A percentile compares a stretch with the other conserved stretches of the same genome.
These are phyloP conservation scores for Cercospora sp. DNA, from an alignment of 2,329 filamentous ascomycete species.

Conservation along the genomic window DNA sequence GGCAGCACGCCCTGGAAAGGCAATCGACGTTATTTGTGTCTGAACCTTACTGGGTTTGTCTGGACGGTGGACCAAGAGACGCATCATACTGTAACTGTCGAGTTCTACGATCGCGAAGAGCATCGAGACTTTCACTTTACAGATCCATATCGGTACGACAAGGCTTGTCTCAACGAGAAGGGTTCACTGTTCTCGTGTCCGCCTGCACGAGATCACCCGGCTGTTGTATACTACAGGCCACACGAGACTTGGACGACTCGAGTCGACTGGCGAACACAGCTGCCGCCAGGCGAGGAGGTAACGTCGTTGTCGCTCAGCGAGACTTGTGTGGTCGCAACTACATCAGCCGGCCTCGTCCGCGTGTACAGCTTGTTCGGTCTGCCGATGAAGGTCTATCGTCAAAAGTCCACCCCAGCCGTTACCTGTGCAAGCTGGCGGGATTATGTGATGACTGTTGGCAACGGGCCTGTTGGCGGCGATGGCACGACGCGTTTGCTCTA, in stretches of 20 bases:
- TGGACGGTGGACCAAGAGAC: constrained; percentile 97
- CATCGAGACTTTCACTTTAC: constrained; percentile 97
- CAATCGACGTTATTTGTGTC: constrained; percentile 86
- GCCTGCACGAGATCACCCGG: constrained; percentile 64
- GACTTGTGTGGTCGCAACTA: constrained; percentile 87
- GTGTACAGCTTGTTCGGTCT: constrained; percentile 92
- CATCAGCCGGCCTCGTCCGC: constrained; percentile 82
- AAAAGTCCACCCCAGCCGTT: constrained; percentile 86
- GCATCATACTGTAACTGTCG: constrained; percentile 84
- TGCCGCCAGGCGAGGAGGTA: constrained; percentile 86
- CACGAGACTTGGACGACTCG: constrained; percentile 95
- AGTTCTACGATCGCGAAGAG: constrained; percentile 93
- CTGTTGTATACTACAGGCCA: constrained; percentile 91
- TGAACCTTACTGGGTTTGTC: constrained; percentile 90
- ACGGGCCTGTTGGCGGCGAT: constrained; percentile 78
- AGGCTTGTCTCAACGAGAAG: constrained; percentile 83
- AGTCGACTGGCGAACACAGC: constrained; percentile 81
- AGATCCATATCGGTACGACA: constrained; percentile 93
- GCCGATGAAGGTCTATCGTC: constrained; percentile 83
- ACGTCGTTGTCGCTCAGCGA: constrained; percentile 88
- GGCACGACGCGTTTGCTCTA: constrained; percentile 79
- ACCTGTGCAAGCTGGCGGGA: constrained; percentile 93
- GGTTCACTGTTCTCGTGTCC: constrained; percentile 84
- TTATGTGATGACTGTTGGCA: constrained; percentile 94
- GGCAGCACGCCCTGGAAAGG: constrained; percentile 95